These are phyloP conservation scores for Pestalotiopsis sp. DNA, from an alignment of 2,329 filamentous ascomycete species.

Conservation along the genomic window DNA sequence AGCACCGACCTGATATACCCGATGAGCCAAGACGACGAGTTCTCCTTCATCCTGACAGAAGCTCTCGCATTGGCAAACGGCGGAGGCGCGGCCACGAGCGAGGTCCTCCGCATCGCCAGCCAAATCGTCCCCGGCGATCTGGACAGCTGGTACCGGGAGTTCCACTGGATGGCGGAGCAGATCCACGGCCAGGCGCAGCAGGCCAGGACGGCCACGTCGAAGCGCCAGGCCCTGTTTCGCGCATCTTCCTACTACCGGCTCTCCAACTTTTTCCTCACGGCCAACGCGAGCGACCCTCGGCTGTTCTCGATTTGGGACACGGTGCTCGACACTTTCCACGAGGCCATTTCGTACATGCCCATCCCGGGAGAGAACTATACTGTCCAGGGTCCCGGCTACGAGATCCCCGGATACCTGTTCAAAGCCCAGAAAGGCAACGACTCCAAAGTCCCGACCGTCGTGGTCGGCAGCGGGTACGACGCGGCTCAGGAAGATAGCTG, in stretches of 20 bases:
- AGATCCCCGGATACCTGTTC: constrained; percentile 23
- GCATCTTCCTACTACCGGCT: constrained; percentile 43
- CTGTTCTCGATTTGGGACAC: constrained; percentile 39
- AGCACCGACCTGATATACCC: constrained; percentile 8
- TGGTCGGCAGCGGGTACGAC: constrained; percentile 38
- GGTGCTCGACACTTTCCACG: constrained; percentile 38
- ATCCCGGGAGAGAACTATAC: constrained; percentile 36
- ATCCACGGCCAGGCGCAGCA: constrained; percentile 18
- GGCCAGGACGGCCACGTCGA: constrained; percentile 20
- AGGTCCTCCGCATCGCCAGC: constrained; percentile 31
- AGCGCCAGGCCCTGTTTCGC: constrained; percentile 35
- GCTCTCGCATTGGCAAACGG: constrained; percentile 15
- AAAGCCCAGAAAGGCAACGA: constrained; percentile 12
- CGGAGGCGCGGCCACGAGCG: constrained; percentile 31
- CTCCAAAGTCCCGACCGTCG: constrained; percentile 29
- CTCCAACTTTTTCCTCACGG: constrained; percentile 43
- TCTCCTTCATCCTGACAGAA: constrained; percentile 18
- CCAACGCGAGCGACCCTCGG: constrained; percentile 40
- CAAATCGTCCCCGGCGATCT: constrained; percentile 26
- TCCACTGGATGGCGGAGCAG: constrained; percentile 22
- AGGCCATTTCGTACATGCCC: constrained; percentile 35
- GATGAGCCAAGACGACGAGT: constrained; percentile 18
- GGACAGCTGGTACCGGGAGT: constrained; percentile 24
- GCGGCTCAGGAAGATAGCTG: constrained; percentile 37
- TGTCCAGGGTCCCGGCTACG: constrained; percentile 26